phyloP scores from a whole-genome alignment of 495 filamentous ascomycete genomes.

The Neurospora sublineolata region DNA sequence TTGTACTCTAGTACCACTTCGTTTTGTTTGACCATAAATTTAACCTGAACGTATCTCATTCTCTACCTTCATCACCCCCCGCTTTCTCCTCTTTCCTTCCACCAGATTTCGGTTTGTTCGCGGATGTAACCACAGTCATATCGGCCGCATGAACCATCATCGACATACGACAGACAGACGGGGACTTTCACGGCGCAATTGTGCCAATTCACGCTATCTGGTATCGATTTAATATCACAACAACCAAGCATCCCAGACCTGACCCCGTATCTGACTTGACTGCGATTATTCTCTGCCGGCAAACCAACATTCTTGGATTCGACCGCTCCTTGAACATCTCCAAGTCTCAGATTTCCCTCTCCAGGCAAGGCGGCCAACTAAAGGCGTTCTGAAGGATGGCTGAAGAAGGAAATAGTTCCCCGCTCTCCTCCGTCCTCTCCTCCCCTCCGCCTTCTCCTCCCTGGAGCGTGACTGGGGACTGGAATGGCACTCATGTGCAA shows the following conservation, averaged over 20 bases:
- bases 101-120: background rate
- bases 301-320: background rate
- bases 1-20: background rate
- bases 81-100: background rate
- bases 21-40: background rate
- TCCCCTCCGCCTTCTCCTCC: background rate
- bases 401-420: background rate
- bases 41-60: background rate
- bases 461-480: background rate
- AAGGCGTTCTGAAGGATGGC: background rate
- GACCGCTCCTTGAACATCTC: background rate
- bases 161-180: background rate
- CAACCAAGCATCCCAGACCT: background rate
- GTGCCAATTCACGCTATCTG: background rate
- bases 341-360: background rate
- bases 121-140: background rate
- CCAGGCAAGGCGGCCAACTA: background rate
- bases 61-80: background rate
- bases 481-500: background rate
- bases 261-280: background rate
- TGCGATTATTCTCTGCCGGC: background rate
- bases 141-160: background rate
- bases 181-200: background rate
- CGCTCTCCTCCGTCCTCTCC: background rate
- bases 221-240: background rate